A percentile compares a stretch with the other conserved stretches of the same genome.
phyloP scores from a whole-genome alignment of 352 stramenopile species.

The Phytophthora boehmeriae region DNA sequence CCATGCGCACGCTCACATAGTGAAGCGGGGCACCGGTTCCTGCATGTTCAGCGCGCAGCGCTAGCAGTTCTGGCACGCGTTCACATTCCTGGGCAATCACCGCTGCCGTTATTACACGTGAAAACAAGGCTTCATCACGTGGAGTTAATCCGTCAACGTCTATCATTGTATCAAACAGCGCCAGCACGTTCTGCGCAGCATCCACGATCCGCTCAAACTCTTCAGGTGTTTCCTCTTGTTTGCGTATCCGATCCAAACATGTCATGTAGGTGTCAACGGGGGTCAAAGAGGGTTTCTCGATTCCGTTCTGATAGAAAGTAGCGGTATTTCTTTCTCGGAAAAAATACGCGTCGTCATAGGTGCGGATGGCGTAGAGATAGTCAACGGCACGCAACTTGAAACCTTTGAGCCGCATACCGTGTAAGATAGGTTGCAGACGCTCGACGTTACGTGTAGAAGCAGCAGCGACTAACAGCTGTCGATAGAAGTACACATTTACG shows the following conservation, averaged over 20 bases:
- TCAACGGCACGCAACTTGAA: slow-evolving; percentile 61
- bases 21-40: slow-evolving; percentile 31
- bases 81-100: slow-evolving; percentile 60
- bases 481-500: slow-evolving; percentile 69
- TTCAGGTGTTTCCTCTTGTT: slow-evolving; percentile 53
- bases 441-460: slow-evolving; percentile 33
- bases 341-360: slow-evolving; percentile 59
- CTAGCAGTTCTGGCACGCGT: slow-evolving; percentile 45
- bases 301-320: slow-evolving; percentile 9
- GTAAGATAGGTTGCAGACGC: slow-evolving; percentile 42
- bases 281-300: slow-evolving; percentile 23
- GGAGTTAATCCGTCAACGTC: slow-evolving; percentile 46
- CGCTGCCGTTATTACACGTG: slow-evolving; percentile 57
- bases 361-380: slow-evolving; percentile 55
- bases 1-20: slow-evolving; percentile 50
- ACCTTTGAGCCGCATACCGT: slow-evolving; percentile 75
- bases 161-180: slow-evolving; percentile 72
- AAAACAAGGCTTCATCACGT: slow-evolving; percentile 41
- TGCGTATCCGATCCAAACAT: slow-evolving; percentile 44
- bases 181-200: slow-evolving; percentile 38
- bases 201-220: slow-evolving; percentile 45
- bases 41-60: slow-evolving; percentile 37
- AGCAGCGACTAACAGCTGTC: slow-evolving; percentile 56
- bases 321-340: slow-evolving; percentile 22
- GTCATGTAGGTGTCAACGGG: slow-evolving; percentile 50